These are phyloP conservation scores for Luffa aegyptiaca DNA, from an alignment of 306 rosid species.

Conservation along the genomic window DNA sequence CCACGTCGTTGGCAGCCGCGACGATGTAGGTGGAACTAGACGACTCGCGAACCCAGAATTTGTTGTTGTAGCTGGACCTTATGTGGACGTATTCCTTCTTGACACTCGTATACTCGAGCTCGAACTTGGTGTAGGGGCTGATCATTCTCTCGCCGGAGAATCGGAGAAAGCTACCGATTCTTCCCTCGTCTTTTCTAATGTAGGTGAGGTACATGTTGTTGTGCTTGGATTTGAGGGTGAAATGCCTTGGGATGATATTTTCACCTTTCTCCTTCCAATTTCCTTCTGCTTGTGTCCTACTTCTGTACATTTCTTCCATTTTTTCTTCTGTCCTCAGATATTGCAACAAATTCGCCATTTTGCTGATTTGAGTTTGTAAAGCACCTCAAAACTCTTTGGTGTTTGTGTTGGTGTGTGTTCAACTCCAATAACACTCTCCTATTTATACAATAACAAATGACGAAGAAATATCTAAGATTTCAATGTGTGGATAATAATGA, in stretches of 20 bases:
- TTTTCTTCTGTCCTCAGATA: not conserved
- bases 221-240: not conserved
- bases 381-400: too few relatives aligned
- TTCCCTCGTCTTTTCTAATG: not conserved
- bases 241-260: not conserved
- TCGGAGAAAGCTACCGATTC: not conserved
- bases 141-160: not conserved
- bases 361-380: too few relatives aligned
- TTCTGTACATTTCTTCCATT: not conserved
- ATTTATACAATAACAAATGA: too few relatives aligned
- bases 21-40: not conserved
- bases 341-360: too few relatives aligned
- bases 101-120: not conserved
- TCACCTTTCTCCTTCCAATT: not conserved
- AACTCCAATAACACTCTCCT: too few relatives aligned
- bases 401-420: too few relatives aligned
- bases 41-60: not conserved
- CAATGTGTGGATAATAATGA: too few relatives aligned
- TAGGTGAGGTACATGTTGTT: not conserved
- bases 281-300: not conserved
- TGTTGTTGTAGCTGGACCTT: slow-evolving; percentile 15
- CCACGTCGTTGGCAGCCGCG: not conserved
- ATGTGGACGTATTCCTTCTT: not conserved
- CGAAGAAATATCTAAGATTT: too few relatives aligned
- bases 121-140: not conserved